These are phyloP conservation scores for Cymbidium sinense DNA, from an alignment of 106 monocot genomes.

Conservation along the genomic window DNA sequence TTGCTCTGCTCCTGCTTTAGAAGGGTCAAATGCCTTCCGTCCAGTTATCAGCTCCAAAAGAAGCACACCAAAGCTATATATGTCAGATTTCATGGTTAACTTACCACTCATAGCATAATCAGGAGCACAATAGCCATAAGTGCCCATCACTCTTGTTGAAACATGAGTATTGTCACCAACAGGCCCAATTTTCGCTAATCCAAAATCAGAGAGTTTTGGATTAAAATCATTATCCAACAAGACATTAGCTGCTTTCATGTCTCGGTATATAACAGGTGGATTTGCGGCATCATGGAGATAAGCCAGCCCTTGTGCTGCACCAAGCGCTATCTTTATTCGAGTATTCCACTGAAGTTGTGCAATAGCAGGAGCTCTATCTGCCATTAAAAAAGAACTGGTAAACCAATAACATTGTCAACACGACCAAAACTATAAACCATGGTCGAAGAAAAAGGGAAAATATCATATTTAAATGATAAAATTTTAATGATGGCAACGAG, in stretches of 20 bases:
- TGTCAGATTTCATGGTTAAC: conserved; percentile 61
- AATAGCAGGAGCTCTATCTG: conserved; percentile 37
- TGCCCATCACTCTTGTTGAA: conserved; percentile 79
- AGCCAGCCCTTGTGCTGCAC: conserved; percentile 50
- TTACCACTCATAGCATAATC: conserved; percentile 70
- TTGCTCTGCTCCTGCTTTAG: conserved; percentile 31
- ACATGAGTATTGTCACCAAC: conserved; percentile 73
- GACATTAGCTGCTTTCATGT: conserved; percentile 67
- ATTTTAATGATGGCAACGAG: neutral
- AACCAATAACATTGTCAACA: neutral
- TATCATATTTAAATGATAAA: neutral
- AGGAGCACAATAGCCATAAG: conserved; percentile 75
- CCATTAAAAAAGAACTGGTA: neutral
- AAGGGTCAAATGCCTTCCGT: conserved; percentile 40
- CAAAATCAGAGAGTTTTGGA: conserved; percentile 75
- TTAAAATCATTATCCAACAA: conserved; percentile 51
- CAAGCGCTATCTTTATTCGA: conserved; percentile 60
- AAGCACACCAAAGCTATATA: conserved; percentile 69
- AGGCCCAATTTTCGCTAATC: conserved; percentile 71
- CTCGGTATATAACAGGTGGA: conserved; percentile 67
- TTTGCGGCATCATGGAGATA: conserved; percentile 63
- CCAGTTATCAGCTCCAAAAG: conserved; percentile 62
- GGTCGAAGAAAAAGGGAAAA: neutral
- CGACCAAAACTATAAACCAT: neutral
- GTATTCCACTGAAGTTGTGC: conserved; percentile 59